Evolutionary conservation across 1,139 yeast genomes (phyloP).

Genomic region (Hansenula lynferdii): DNA sequence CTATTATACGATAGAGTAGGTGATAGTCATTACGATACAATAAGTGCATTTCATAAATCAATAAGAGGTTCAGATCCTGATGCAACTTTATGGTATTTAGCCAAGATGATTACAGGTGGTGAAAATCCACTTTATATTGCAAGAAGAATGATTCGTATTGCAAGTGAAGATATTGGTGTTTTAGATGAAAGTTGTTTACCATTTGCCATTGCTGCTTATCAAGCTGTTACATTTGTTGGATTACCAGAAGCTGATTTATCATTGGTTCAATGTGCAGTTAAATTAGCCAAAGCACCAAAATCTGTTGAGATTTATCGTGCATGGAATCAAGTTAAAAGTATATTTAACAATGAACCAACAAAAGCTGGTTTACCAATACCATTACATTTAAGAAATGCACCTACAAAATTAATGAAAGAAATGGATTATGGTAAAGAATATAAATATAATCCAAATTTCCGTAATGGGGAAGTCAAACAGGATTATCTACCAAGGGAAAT

Average conservation of each 20-base stretch:
- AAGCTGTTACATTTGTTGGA: constrained; percentile 89
- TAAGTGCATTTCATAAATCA: constrained; percentile 90
- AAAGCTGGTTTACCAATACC: constrained; percentile 65
- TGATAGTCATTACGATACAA: constrained; percentile 90
- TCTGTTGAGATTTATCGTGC: constrained; percentile 83
- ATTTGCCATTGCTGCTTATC: constrained; percentile 79
- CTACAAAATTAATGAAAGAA: constrained; percentile 84
- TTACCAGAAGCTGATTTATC: constrained; percentile 93
- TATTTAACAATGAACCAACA: constrained; percentile 51
- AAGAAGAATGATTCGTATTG: constrained; percentile 86
- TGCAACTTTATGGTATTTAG: constrained; percentile 84
- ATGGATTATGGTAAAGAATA: constrained; percentile 81
- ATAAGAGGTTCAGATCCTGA: constrained; percentile 85
- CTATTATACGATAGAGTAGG: constrained; percentile 82
- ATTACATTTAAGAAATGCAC: constrained; percentile 86
- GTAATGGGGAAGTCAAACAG: constrained; percentile 70
- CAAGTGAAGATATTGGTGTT: constrained; percentile 86
- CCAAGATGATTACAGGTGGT: constrained; percentile 85
- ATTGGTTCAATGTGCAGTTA: constrained; percentile 88
- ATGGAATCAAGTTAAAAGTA: constrained; percentile 57
- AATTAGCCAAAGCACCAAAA: constrained; percentile 80
- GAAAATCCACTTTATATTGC: constrained; percentile 94
- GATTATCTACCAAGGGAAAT: constrained; percentile 57
- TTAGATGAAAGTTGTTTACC: constrained; percentile 83
- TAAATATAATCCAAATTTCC: constrained; percentile 80